Evolutionary conservation across 306 rosid species (phyloP), one percentile per base, ranked within the genome.

Genomic region (Albizia julibrissin): DNA sequence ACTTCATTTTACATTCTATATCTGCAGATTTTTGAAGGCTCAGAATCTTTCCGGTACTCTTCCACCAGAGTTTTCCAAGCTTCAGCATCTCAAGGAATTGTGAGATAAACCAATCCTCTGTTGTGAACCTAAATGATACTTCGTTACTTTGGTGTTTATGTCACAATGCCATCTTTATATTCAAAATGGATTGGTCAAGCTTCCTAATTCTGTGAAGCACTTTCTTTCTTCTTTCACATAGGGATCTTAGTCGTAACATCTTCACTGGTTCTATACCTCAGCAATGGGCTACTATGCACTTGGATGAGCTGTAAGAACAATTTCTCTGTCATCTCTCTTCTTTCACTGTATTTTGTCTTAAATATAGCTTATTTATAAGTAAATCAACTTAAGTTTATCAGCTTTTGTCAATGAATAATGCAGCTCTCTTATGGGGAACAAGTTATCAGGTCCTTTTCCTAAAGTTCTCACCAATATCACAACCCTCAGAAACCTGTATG

Each of bases 351-450:
- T 77, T 3, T 12, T 15, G 1, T 62, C 69, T 62, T 27, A 27
- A 27, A 27, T 62, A 14, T n/a, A 14, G 69, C 21, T 62, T 27
- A 62, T 27, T 13, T 62, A 33, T 6, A 66, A 33, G 24, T 29
- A 69, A 58, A 37, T 40, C 74, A 59, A 61, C 40, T 43, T 76
- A 29, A 42, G 79, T 69, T 77, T 68, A 44, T 44, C 59, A 33
- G 37, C 72, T 86, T 24, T 83, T 86, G 52, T 77, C 70, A 76
- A 65, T 80, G 79, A 75, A 82, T 74, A 37, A 43, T 84, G 92
- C 98, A 95, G 99, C 79, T 87, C 90, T 79, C 3, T 95, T 0
- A 95, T 93, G 99, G 99, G 99, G 81, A 93, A 90, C 91, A 88
- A 69, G 78, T 87, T 95, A 85, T 93, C 99, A 46, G 99, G 98